Base-by-base conservation (phyloP, 371 early-diverging fungal genomes). In the Zancudomyces culisetae region DNA sequence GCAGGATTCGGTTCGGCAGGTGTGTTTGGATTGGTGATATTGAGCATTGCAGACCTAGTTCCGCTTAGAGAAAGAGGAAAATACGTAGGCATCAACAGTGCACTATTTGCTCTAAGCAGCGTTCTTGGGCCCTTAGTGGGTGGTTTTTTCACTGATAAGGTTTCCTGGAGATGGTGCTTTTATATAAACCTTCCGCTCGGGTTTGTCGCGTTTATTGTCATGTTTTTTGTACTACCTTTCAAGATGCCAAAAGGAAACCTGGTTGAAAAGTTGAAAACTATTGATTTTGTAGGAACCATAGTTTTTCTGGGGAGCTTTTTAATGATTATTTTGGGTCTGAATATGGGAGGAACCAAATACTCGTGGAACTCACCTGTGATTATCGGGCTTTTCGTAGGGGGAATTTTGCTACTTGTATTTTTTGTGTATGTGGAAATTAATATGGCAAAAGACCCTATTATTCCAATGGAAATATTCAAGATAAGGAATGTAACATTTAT, bases 141-240 rank as follows among this genome's bases (percentile, higher is more conserved):
- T 41, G 87, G 86, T 28, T 76, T 75, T 1, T 79, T 87, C 42
- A 64, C 78, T 3, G 76, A 81, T 54, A 55, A 73, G 35, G 56
- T 56, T 23, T 68, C 61, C 27, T 62, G 75, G 63, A 73, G 77
- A 42, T 81, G 82, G 72, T 74, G 76, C n/a, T 86, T 85, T 61
- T 83, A 78, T 66, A 75, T 84, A 57, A 84, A 86, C 61, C 54
- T 86, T 19, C 86, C 84, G 0, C 43, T 83, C 19, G 70, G 78
- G 18, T 73, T 61, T 3, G 53, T 81, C 23, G 58, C 79, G 0
- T 55, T 78, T 30, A 29, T 68, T 1, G 63, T 78, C 19, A 60
- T 80, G 30, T 45, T 62, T 41, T 60, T 81, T 40, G 43, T 78
- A 18, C 66, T 82, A 13, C 61, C 66, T 52, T 60, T 42, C 45